Evolutionary conservation across 345 rosid genomes (phyloP), one percentile per base, ranked within the genome.

Genomic region (Eucalyptus curtisii): DNA sequence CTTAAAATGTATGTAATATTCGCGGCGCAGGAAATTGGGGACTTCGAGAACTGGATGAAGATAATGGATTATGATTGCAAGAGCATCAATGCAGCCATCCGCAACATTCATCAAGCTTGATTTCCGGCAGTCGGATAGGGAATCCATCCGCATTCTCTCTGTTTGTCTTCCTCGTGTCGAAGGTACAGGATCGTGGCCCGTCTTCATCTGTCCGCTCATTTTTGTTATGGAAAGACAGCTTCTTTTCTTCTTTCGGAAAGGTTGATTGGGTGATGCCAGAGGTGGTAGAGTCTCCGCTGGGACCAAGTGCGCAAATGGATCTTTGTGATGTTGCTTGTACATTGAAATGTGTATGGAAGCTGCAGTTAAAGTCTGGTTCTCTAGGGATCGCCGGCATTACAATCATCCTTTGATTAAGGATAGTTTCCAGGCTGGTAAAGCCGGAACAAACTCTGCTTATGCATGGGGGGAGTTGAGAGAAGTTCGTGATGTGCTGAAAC

Each of bases 1-100:
- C 49, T 30, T 24, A 15, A 33, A 2, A 76, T 49, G 84, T 30
- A 1, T 1, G 13, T 1, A 30, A 71, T 33, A 85, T 45, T 50
- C 52, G 22, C 16, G 27, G 71, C 14, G n/a, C 89, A 96, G 99
- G 99, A 96, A 90, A 96, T 97, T 81, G 99, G 99, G 86, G 99
- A 97, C 93, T 95, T 97, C 89, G 99, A 97, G 95, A 97, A 97
- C 91, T 97, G 98, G 99, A 96, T 97, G 97, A 97, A 93, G 98
- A 95, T 94, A 11, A 97, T 97, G 99, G 98, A 97, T 90, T 95
- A 91, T 89, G 99, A 96, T 89, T 95, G 98, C 68, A 96, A 94
- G 90, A 95, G 95, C 92, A 95, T 97, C 88, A 96, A 90, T 87
- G 91, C 97, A 80, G 97, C 99, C 33, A 95, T 97, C 89, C 92